Base-by-base conservation (phyloP, 1,284 basidiomycete species). In the Malassezia brasiliensis region DNA sequence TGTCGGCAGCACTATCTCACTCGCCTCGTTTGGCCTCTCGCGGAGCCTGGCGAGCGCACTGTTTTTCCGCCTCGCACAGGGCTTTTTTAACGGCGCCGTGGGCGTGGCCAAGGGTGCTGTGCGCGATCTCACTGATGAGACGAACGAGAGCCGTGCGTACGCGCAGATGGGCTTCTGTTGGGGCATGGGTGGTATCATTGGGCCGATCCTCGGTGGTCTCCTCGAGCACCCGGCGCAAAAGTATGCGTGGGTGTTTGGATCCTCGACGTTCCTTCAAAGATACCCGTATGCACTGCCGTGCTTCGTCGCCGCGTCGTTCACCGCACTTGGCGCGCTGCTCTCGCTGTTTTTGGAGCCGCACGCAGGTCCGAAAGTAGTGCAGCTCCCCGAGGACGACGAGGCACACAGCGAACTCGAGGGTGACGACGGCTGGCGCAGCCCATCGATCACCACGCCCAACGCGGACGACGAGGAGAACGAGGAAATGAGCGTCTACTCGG, bases 271-370 rank as follows among this genome's bases (percentile, higher is more conserved):
- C 8, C 87, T 96, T 72, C 79, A 82, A 17, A 78, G 79, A 10
- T 90, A 88, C 70, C 94, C 94, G 0, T 99, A 98, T 75, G 79
- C 96, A 34, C 79, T 99, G 3, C 93, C 93, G 0, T 90, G 88
- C 65, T 76, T 81, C n/a, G 77, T 93, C 7, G 70, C 75, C 0
- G 72, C 76, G 1, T 56, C 55, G 7, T 71, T 72, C 47, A 78
- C 78, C 1, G 52, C 76, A 31, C 57, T 75, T 80, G 93, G 91
- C 14, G 85, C 90, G 1, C 70, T 94, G 46, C 79, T 98, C 25
- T 83, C 85, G 0, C 83, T 90, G 57, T 94, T 96, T 79, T 82
- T 98, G 44, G 87, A 84, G 15, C 84, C 82, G 62, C 90, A 98
- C 71, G 91, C 88, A 53, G 66, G 45, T 3, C 45, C 30, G 8